Base-by-base conservation (phyloP, 352 stramenopile species). In the Phytophthora colocasiae region DNA sequence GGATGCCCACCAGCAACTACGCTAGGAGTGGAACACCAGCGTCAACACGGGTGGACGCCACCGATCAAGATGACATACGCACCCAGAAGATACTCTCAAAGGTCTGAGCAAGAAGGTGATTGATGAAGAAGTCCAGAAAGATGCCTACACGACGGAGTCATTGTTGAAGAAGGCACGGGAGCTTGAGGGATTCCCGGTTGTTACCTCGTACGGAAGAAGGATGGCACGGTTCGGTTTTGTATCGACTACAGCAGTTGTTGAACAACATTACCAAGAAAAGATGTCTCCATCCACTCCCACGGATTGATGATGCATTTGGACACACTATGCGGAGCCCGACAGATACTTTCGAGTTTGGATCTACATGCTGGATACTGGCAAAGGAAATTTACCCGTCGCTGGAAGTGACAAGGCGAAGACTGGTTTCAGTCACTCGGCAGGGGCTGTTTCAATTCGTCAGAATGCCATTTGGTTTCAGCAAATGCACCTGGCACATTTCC, bases 91-190 rank as follows among this genome's bases (percentile, higher is more conserved):
- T 58, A 73, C 15, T 26, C 52, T 8, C 26, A 48, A 6, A 0
- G n/a, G n/a, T n/a, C 4, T 0, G 58, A 74, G 41, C 46, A 67
- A 6, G 48, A 46, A 22, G 22, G 63, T 15, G n/a, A 68, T 66
- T 1, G 50, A 58, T 4, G 46, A 50, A 1, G 8, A 71, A 7
- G 26, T 66, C 5, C 22, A 59, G n/a, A 3, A 32, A 53, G 1
- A 77, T 70, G 63, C 34, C n/a, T 67, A 0, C 10, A 47, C 0
- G 44, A 64, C 6, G 69, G 58, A 0, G 46, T 76, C 2, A 60
- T 69, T 2, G 62, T n/a, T n/a, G n/a, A 76, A 27, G 49, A 60
- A 22, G 46, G 44, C 0, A 56, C 43, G 4, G 62, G 58, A 0
- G 49, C 58, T 1, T 72, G 68, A n/a, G 63, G 52, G 58, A 0